Evolutionary conservation across 2,329 filamentous ascomycete species (phyloP).

Genomic region (Botrytis galanthina): DNA sequence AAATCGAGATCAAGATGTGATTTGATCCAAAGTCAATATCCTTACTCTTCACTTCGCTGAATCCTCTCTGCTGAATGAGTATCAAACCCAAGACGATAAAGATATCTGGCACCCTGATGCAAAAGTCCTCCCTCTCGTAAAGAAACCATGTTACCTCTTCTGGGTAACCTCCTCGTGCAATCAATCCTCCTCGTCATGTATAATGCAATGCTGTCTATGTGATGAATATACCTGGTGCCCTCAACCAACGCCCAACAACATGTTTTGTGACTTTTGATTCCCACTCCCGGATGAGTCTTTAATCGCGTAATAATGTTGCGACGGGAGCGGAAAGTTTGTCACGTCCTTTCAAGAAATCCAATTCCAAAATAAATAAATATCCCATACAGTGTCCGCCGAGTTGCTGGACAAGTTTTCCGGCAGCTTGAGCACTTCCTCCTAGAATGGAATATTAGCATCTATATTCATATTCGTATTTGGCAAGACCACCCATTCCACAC

Average conservation of each 20-base stretch:
- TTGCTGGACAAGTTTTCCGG: conserved; percentile 80
- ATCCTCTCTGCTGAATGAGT: background rate
- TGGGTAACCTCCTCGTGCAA: background rate
- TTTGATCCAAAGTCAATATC: background rate
- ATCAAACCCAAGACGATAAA: background rate
- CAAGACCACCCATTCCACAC: background rate
- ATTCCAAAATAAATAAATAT: conserved; percentile 93
- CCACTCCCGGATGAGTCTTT: conserved; percentile 36
- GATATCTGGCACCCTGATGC: background rate
- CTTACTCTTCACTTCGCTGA: background rate
- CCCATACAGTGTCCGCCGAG: conserved; percentile 83
- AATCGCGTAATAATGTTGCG: conserved; percentile 74
- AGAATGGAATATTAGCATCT: conserved; percentile 21
- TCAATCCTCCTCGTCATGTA: background rate
- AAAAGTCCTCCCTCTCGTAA: background rate
- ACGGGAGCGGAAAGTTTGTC: conserved; percentile 84
- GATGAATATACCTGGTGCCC: conserved; percentile 22
- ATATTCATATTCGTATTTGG: background rate
- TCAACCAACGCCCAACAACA: conserved; percentile 28
- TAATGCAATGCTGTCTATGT: conserved; percentile 36
- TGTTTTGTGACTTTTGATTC: conserved; percentile 19
- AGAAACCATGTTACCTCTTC: background rate
- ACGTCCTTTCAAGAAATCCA: conserved; percentile 87
- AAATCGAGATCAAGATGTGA: background rate
- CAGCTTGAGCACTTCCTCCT: conserved; percentile 91